phyloP scores from a whole-genome alignment of 768 basidiomycete species.

The Holtermannia corniformis region DNA sequence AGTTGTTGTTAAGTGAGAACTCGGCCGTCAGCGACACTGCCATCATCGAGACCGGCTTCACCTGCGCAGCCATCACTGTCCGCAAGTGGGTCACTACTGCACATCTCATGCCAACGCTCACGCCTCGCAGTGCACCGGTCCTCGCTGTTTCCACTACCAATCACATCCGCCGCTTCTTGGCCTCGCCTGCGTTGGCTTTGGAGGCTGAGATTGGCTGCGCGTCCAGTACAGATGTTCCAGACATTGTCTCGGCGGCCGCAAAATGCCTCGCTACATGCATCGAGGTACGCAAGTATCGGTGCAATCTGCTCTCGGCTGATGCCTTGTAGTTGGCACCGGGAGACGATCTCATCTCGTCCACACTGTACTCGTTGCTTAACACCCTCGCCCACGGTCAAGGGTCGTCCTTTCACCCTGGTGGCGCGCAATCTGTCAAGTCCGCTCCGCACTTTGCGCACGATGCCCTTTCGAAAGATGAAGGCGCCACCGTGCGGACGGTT shows the following conservation, averaged over 20 bases:
- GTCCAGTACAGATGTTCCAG: conserved; percentile 61
- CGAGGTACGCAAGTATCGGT: conserved; percentile 47
- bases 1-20: conserved; percentile 66
- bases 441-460: neutral
- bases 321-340: conserved; percentile 61
- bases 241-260: conserved; percentile 72
- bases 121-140: conserved; percentile 58
- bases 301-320: neutral
- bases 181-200: conserved; percentile 76
- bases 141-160: conserved; percentile 63
- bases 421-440: conserved; percentile 6
- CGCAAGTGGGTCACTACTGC: conserved; percentile 51
- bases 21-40: conserved; percentile 72
- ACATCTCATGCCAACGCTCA: neutral
- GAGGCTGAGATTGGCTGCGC: conserved; percentile 62
- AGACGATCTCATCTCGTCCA: conserved; percentile 82
- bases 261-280: conserved; percentile 85
- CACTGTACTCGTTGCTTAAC: conserved; percentile 93
- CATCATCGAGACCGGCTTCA: conserved; percentile 80
- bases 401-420: conserved; percentile 9
- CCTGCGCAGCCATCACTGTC: conserved; percentile 72
- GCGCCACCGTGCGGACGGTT: conserved; percentile 13
- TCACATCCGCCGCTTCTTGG: conserved; percentile 77
- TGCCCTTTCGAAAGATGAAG: conserved; percentile 1
- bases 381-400: conserved; percentile 50